These are phyloP conservation scores for Daldinia caldariorum DNA, from an alignment of 495 filamentous ascomycete genomes.

Conservation along the genomic window DNA sequence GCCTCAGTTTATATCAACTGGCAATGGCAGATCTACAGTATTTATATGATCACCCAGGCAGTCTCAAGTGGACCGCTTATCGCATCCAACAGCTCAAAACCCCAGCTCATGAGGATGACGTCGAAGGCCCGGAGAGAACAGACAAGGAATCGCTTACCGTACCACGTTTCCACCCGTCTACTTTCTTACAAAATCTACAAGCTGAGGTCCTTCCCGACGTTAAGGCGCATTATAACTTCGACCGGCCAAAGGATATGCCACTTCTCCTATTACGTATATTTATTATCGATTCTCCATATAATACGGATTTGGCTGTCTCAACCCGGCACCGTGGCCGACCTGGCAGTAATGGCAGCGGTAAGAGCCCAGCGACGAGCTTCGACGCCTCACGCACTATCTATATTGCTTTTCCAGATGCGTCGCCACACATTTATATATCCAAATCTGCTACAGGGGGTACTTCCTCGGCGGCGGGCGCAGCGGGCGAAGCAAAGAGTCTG, in stretches of 20 bases:
- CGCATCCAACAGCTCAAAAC: constrained; percentile 59
- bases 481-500: constrained; percentile 68
- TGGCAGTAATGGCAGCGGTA: constrained; percentile 39
- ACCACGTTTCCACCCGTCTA: constrained; percentile 78
- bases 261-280: constrained; percentile 79
- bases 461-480: constrained; percentile 32
- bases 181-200: constrained; percentile 78
- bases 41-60: constrained; percentile 77
- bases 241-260: constrained; percentile 68
- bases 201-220: constrained; percentile 74
- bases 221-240: constrained; percentile 81
- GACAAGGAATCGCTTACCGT: constrained; percentile 61
- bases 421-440: constrained; percentile 78
- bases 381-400: constrained; percentile 73
- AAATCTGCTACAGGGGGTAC: constrained; percentile 49
- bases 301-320: constrained; percentile 61
- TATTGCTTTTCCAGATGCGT: constrained; percentile 80
- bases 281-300: constrained; percentile 77
- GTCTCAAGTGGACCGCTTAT: constrained; percentile 80
- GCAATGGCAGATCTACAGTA: constrained; percentile 83
- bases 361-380: constrained; percentile 49
- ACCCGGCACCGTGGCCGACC: constrained; percentile 32
- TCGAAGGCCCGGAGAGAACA: constrained; percentile 41
- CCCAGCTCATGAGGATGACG: constrained; percentile 47
- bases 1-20: constrained; percentile 78